Evolutionary conservation across 2,329 filamentous ascomycete species (phyloP), one percentile per base, ranked within the genome.

Genomic region (Aspergillus sp.): DNA sequence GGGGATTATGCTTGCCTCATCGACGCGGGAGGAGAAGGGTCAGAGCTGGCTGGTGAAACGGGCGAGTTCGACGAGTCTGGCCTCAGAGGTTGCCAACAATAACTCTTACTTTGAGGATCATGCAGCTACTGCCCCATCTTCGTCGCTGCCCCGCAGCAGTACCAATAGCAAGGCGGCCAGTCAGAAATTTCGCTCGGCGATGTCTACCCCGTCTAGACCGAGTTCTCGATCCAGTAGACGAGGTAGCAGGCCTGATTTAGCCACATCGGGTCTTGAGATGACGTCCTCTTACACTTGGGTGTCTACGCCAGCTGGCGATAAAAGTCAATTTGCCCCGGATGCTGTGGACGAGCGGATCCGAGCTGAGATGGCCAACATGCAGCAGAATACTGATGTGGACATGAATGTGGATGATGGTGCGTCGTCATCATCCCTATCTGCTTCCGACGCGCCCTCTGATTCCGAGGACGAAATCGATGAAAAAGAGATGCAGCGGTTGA

Each of bases 11-110:
- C 75, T 83, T 4, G 76, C 79, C 2, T 75, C 77, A 4, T 74
- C 79, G 17, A 75, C 79, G 4, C 70, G 79, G 33, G 80, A 83
- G 55, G 74, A 75, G 49, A 83, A 83, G 55, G 81, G 81, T n/a
- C 80, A 83, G 58, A 76, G 75, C 47, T 83, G 80, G 80, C 69
- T 83, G 3, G 69, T 72, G 2, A 75, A 80, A 45, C 70, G 78
- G 22, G 75, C 79, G 52, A 80, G 74, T 51, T 76, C 74, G 1
- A 82, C 80, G 0, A 77, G 73, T 41, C 66, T 82, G 2, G 72
- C 74, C 7, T 61, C 65, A 2, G 65, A 74, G 13, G 53, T 51
- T 25, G 60, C 37, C 37, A 70, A 13, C 58, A 65, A 32, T 61
- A 65, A 42, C 65, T 69, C 6, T 54, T 63, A 60, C 35, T 50